Base-by-base conservation (phyloP, 2,329 filamentous ascomycete genomes). In the Leptographium galeiforme region DNA sequence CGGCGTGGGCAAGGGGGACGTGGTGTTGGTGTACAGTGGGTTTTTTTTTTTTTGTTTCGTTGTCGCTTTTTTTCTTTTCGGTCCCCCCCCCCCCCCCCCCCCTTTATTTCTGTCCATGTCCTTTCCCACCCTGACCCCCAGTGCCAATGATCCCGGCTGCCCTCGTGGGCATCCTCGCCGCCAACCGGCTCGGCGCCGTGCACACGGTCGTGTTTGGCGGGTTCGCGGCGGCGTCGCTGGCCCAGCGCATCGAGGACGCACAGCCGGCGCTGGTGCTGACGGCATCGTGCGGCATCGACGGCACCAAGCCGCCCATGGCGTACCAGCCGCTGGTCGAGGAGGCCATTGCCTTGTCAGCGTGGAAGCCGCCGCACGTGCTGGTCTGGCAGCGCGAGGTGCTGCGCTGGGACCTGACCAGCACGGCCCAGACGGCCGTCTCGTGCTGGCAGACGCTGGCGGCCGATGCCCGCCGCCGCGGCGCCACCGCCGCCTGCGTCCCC, bases 101-200 rank as follows among this genome's bases (percentile, higher is more conserved):
- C 12, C 16, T 47, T 19, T 25, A 2, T 48, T 43, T 19, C 8
- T 33, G 30, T 8, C 25, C 4, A 18, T 45, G 6, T 14, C 19
- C n/a, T 16, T 19, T 33, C 32, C 40, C 40, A 3, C 6, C 4
- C 45, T 50, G 0, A 48, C 45, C 46, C 16, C 6, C 58, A 88
- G 85, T 96, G 90, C 90, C 90, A 53, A 96, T 96, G 90, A 88
- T 96, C 45, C 90, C 91, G 0, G 84, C 88, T 0, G 87, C 89
- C 2, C 66, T 95, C n/a, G 81, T 94, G 57, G 90, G 86, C 11
- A 89, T 93, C 58, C 79, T 96, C 5, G 89, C 91, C 30, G 79
- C 86, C 55, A 82, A 82, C 56, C 81, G 89, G 11, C 74, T 96
- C 1, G 91, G 90, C 12, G 91, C 89, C 16, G 81, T 96, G 51